Percentiles rank a stretch among this genome's conserved stretches.
Evolutionary conservation across 441 rosid species (phyloP).

Genomic region (Erodium trifolium): DNA sequence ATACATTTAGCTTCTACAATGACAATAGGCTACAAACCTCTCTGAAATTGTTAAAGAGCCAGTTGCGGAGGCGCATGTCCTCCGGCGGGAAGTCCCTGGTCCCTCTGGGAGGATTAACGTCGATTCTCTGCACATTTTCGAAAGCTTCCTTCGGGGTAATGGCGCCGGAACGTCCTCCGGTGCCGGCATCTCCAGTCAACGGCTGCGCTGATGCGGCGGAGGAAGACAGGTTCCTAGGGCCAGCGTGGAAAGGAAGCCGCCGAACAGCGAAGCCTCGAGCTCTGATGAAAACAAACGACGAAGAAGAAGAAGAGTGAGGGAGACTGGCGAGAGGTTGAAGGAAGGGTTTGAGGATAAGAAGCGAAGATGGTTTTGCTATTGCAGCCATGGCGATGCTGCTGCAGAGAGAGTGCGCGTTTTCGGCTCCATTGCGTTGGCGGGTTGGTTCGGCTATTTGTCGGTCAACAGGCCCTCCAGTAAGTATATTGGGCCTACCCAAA

Average conservation of each 20-base stretch:
- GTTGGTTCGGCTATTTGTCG: neutral
- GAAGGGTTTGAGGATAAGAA: slow-evolving; percentile 31
- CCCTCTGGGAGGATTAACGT: slow-evolving; percentile 84
- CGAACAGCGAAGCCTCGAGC: slow-evolving; percentile 18
- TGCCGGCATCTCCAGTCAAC: slow-evolving; percentile 15
- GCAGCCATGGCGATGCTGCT: slow-evolving; percentile 24
- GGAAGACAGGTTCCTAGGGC: slow-evolving; percentile 22
- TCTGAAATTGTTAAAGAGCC: slow-evolving; percentile 76
- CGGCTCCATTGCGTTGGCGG: too few species aligned
- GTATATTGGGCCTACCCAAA: neutral
- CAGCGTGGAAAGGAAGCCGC: slow-evolving; percentile 9
- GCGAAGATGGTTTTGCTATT: slow-evolving; percentile 21
- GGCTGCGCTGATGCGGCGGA: slow-evolving; percentile 28
- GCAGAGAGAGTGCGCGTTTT: neutral
- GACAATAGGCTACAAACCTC: slow-evolving; percentile 35
- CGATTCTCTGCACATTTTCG: slow-evolving; percentile 45
- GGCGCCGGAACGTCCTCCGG: slow-evolving; percentile 54
- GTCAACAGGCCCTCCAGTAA: neutral
- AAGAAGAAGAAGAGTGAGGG: slow-evolving; percentile 7
- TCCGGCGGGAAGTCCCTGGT: slow-evolving; percentile 90
- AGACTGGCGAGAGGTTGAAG: slow-evolving; percentile 15
- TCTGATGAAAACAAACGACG: neutral
- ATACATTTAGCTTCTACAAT: neutral
- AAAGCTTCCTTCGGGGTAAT: slow-evolving; percentile 28
- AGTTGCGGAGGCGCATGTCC: slow-evolving; percentile 81